Evolutionary conservation across 352 stramenopile species (phyloP).

Genomic region (Phytophthora tubulina): DNA sequence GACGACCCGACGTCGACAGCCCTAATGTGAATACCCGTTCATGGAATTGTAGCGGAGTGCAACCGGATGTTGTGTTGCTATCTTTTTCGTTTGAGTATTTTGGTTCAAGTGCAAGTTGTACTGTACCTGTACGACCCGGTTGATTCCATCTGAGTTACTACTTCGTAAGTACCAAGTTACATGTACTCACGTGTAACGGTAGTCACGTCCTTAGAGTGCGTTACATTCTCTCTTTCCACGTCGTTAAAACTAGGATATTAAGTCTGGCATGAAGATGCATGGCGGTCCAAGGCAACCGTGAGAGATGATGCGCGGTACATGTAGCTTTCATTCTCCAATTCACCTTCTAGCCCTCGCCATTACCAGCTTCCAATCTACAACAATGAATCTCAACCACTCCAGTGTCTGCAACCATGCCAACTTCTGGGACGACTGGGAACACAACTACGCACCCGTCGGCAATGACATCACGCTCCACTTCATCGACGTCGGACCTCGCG

Average conservation of each 20-base stretch:
- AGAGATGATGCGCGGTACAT: slow-evolving; percentile 5
- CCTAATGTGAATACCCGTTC: too few relatives aligned
- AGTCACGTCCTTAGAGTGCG: not conserved
- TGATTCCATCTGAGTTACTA: too few relatives aligned
- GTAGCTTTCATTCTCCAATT: slow-evolving; percentile 18
- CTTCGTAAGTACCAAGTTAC: too few relatives aligned
- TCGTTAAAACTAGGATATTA: slow-evolving; percentile 33
- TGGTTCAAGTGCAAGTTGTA: too few relatives aligned
- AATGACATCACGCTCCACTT: slow-evolving; percentile 64
- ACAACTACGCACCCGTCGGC: slow-evolving; percentile 39
- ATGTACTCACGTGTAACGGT: not conserved
- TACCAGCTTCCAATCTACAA: not conserved
- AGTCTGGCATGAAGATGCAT: not conserved
- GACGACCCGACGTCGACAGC: too few relatives aligned
- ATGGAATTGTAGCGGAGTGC: too few relatives aligned
- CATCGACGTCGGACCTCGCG: slow-evolving; percentile 63
- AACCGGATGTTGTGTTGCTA: too few relatives aligned
- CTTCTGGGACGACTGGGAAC: slow-evolving; percentile 38
- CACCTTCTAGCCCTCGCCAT: not conserved
- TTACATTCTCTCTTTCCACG: slow-evolving; percentile 10
- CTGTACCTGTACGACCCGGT: too few relatives aligned
- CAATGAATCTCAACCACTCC: slow-evolving; percentile 13
- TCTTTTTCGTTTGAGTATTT: too few relatives aligned
- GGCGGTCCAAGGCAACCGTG: not conserved
- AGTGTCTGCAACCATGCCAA: not conserved